These are phyloP conservation scores for Boletus sp. DNA, from an alignment of 1,284 basidiomycete genomes.

Conservation along the genomic window DNA sequence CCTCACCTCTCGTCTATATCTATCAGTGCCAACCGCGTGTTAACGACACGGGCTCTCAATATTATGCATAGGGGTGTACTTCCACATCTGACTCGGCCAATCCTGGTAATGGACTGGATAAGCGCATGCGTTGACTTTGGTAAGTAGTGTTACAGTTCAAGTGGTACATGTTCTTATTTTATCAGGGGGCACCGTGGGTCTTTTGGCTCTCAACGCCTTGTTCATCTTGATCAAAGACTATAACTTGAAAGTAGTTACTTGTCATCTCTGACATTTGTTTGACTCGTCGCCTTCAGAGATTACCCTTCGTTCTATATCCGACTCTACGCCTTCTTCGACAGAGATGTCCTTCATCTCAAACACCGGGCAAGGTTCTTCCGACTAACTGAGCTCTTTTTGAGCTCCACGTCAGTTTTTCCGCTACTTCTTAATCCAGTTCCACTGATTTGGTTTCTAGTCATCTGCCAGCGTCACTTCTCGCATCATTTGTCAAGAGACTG, in stretches of 20 bases:
- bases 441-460: conserved; percentile 49
- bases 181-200: conserved; percentile 80
- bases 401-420: conserved; percentile 68
- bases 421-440: background rate
- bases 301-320: conserved; percentile 95
- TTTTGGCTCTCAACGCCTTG: conserved; percentile 88
- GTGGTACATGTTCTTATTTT: conserved; percentile 1
- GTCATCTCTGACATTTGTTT: background rate
- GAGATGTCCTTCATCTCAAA: conserved; percentile 85
- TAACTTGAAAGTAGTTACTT: conserved; percentile 68
- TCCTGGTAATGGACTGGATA: conserved; percentile 94
- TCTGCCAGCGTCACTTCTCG: conserved; percentile 83
- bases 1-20: conserved; percentile 48
- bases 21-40: conserved; percentile 40
- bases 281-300: conserved; percentile 51
- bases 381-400: conserved; percentile 84
- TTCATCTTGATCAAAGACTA: conserved; percentile 91
- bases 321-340: conserved; percentile 87
- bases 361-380: conserved; percentile 95
- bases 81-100: conserved; percentile 76
- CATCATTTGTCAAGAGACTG: conserved; percentile 92
- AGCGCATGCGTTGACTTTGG: conserved; percentile 83
- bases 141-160: conserved; percentile 29
- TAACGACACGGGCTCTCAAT: conserved; percentile 64
- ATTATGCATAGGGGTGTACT: conserved; percentile 83